phyloP scores from a whole-genome alignment of 1,284 basidiomycete species.

The Leccinum ponderosum region DNA sequence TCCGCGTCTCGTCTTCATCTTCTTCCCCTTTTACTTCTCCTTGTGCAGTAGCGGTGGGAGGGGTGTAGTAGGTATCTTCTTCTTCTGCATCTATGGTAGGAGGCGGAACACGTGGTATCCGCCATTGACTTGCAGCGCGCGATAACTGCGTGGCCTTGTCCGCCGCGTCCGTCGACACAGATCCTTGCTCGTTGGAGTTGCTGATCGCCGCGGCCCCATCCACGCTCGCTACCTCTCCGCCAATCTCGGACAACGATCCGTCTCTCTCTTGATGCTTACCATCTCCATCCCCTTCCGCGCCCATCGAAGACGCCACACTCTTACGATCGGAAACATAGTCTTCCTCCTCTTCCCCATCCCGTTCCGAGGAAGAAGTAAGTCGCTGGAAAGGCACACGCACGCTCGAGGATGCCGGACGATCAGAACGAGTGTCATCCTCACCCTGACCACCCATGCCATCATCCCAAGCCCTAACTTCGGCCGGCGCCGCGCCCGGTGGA shows the following conservation, averaged over 20 bases:
- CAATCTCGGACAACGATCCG: slow-evolving; percentile 11
- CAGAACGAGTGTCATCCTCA: slow-evolving; percentile 37
- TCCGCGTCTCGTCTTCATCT: slow-evolving; percentile 7
- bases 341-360: slow-evolving; percentile 34
- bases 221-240: slow-evolving; percentile 2
- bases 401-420: slow-evolving; percentile 36
- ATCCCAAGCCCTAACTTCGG: slow-evolving; percentile 34
- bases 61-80: background rate
- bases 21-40: slow-evolving; percentile 7
- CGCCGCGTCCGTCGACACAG: slow-evolving; percentile 12
- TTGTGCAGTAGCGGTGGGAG: background rate
- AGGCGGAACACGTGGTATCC: slow-evolving; percentile 30
- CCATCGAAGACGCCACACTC: background rate
- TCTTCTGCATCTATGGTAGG: slow-evolving; percentile 23
- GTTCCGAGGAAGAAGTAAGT: slow-evolving; percentile 37
- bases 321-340: slow-evolving; percentile 27
- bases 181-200: slow-evolving; percentile 7
- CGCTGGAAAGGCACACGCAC: slow-evolving; percentile 33
- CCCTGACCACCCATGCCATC: slow-evolving; percentile 27
- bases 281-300: slow-evolving; percentile 9
- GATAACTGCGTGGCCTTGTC: slow-evolving; percentile 8
- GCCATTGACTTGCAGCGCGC: slow-evolving; percentile 25
- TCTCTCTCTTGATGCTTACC: slow-evolving; percentile 20
- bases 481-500: slow-evolving; percentile 38
- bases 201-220: background rate